Percentiles rank a stretch among this genome's conserved stretches.
phyloP scores from a whole-genome alignment of 2,329 filamentous ascomycete genomes.

The Fusarium nanum region DNA sequence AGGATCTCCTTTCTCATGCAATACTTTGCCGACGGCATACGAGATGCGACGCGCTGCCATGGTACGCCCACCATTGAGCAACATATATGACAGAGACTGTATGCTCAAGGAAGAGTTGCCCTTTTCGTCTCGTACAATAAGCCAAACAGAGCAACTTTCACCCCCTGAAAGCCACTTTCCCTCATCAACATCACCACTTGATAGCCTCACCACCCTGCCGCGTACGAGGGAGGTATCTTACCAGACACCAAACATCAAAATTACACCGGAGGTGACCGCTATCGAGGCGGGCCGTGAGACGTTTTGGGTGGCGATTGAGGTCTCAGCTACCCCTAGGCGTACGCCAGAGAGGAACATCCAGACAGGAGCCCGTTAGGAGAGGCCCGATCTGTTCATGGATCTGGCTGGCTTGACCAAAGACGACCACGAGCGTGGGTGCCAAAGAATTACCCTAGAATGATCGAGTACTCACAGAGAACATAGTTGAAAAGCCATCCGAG shows the following conservation, averaged over 20 bases:
- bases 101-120: not conserved
- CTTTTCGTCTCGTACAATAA: not conserved
- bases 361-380: not conserved
- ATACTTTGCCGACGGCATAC: constrained; percentile 25
- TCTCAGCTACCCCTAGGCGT: constrained; percentile 53
- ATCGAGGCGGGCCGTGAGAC: constrained; percentile 50
- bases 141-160: not conserved
- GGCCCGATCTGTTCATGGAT: constrained; percentile 9
- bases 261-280: constrained; percentile 56
- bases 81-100: constrained; percentile 19
- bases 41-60: constrained; percentile 26
- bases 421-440: constrained; percentile 39
- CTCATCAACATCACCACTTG: not conserved
- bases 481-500: constrained; percentile 51
- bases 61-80: constrained; percentile 36
- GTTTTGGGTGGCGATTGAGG: constrained; percentile 64
- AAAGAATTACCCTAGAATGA: not conserved
- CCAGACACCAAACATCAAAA: constrained; percentile 57
- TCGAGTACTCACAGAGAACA: constrained; percentile 3
- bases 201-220: not conserved
- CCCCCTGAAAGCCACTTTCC: not conserved
- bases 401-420: constrained; percentile 13
- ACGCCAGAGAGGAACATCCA: not conserved
- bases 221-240: constrained; percentile 38
- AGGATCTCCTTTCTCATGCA: not conserved